These are phyloP conservation scores for Rhexocercosporidium sp. DNA, from an alignment of 2,329 filamentous ascomycete species.

Conservation along the genomic window DNA sequence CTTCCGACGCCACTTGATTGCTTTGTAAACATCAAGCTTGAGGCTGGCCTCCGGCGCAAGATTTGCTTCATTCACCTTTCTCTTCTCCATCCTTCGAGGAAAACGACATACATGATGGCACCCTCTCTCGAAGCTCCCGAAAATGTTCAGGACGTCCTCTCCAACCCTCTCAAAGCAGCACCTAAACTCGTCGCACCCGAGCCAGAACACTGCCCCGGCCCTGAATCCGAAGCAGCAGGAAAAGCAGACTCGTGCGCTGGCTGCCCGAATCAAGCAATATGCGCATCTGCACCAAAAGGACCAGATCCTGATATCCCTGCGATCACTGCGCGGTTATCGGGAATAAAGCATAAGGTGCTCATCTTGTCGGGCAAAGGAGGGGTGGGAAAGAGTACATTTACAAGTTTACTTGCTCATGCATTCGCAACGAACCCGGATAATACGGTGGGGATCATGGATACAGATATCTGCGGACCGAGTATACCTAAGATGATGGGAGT, in stretches of 20 bases:
- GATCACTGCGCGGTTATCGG: conserved; percentile 81
- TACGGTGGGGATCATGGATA: conserved; percentile 95
- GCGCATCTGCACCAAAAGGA: conserved; percentile 91
- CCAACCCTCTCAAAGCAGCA: conserved; percentile 76
- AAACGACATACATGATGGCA: conserved; percentile 61
- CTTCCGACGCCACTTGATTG: conserved; percentile 2
- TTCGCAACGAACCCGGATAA: conserved; percentile 81
- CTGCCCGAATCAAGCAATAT: conserved; percentile 95
- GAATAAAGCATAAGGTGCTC: conserved; percentile 89
- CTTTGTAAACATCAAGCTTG: conserved; percentile 17
- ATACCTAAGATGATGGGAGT: conserved; percentile 99
- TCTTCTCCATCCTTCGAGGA: neutral
- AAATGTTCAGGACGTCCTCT: conserved; percentile 70
- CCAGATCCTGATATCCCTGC: conserved; percentile 92
- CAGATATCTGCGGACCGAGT: conserved; percentile 93
- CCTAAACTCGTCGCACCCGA: conserved; percentile 92
- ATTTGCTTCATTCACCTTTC: neutral
- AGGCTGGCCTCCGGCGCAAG: conserved; percentile 1
- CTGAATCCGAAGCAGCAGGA: conserved; percentile 74
- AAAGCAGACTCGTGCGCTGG: conserved; percentile 85
- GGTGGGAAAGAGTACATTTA: conserved; percentile 96
- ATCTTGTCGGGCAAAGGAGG: conserved; percentile 93
- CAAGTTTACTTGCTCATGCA: conserved; percentile 83
- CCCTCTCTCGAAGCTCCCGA: conserved; percentile 79
- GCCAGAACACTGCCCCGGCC: conserved; percentile 95